Conservation (phyloP, 345 rosid genomes). For the Noccaea caerulescens region DNA sequence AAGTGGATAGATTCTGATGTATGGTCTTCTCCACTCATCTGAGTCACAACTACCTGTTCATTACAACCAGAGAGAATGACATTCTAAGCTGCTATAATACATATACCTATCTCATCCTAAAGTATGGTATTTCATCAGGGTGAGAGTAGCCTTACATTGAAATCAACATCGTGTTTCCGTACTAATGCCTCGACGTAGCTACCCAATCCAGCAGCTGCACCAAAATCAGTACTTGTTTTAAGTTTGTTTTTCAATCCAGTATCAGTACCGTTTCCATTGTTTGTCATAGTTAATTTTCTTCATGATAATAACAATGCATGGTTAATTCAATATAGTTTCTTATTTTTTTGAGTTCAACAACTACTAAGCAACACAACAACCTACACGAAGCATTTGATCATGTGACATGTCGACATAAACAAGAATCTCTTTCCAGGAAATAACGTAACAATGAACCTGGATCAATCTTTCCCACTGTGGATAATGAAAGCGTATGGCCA, state of each 20-base stretch:
- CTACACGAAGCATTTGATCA: slow-evolving; percentile 11
- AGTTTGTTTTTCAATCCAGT: neutral
- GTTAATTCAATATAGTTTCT: neutral
- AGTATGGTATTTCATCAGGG: slow-evolving; percentile 2
- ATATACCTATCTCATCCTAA: neutral
- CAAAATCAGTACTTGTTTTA: slow-evolving; percentile 35
- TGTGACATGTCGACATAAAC: slow-evolving; percentile 14
- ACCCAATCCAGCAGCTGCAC: slow-evolving; percentile 94
- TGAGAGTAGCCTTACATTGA: slow-evolving; percentile 60
- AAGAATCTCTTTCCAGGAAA: slow-evolving; percentile 25
- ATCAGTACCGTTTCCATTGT: neutral
- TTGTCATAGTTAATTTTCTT: neutral
- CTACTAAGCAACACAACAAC: slow-evolving; percentile 6
- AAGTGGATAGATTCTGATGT: slow-evolving; percentile 78
- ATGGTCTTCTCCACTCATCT: slow-evolving; percentile 70
- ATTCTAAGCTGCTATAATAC: neutral
- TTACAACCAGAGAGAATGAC: slow-evolving; percentile 2
- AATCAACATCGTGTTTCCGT: slow-evolving; percentile 84
- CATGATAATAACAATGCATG: neutral
- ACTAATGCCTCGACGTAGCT: slow-evolving; percentile 94
- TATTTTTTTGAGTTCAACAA: neutral
- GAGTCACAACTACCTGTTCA: slow-evolving; percentile 77
- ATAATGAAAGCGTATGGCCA: slow-evolving; percentile 57
- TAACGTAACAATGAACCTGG: slow-evolving; percentile 59
- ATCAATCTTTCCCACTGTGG: slow-evolving; percentile 77